Evolutionary conservation across 805 yeast species (phyloP).

Genomic region (Komagataella mondaviorum): DNA sequence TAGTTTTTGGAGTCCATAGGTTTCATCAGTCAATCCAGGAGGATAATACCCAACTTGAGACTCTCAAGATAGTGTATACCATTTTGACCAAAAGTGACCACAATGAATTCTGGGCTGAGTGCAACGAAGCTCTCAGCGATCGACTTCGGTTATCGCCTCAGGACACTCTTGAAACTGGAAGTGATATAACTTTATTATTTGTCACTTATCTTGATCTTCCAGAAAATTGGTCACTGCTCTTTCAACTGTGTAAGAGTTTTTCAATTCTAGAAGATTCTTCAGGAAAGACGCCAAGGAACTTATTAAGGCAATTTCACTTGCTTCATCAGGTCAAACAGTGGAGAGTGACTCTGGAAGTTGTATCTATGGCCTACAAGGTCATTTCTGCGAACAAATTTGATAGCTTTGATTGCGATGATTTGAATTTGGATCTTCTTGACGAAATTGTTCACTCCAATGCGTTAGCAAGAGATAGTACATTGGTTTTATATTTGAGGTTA

Average conservation of each 20-base stretch:
- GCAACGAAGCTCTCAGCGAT: not conserved
- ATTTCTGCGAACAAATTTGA: slow-evolving; percentile 1
- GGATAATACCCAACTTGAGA: not conserved
- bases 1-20: not conserved
- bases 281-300: not conserved
- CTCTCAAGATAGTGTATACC: not conserved
- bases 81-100: not conserved
- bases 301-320: not conserved
- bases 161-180: not conserved
- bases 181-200: not conserved
- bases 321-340: not conserved
- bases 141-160: not conserved
- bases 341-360: not conserved
- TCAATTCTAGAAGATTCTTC: not conserved
- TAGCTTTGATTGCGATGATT: not conserved
- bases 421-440: not conserved
- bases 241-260: not conserved
- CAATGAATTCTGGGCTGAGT: not conserved
- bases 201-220: not conserved
- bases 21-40: not conserved
- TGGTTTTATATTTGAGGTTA: slow-evolving; percentile 17
- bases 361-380: not conserved
- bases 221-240: not conserved
- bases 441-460: not conserved
- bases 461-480: slow-evolving; percentile 13